phyloP scores from a whole-genome alignment of 2,329 filamentous ascomycete genomes.

The Penicillium sp. region DNA sequence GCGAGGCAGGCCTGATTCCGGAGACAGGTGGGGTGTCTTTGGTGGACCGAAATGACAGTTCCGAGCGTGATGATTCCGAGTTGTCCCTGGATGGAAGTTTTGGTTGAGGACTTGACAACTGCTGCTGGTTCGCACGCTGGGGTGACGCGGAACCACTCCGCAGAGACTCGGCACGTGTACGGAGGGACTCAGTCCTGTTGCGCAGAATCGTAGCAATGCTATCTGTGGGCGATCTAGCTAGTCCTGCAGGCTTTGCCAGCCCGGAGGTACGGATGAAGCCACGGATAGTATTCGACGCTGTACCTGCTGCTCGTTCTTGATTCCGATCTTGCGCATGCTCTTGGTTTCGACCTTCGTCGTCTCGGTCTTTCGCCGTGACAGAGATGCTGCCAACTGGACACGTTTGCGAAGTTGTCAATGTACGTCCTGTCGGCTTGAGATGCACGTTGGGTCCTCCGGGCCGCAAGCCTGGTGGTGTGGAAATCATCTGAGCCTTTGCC shows the following conservation, averaged over 20 bases:
- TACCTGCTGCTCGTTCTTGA: conserved; percentile 8
- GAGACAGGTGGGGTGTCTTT: conserved; percentile 4
- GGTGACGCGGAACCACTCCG: conserved; percentile 17
- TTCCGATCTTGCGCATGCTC: conserved; percentile 1
- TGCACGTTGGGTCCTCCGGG: conserved; percentile 24
- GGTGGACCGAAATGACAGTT: conserved; percentile 18
- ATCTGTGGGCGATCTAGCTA: conserved; percentile 29
- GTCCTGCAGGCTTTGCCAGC: conserved; percentile 27
- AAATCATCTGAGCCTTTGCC: conserved; percentile 25
- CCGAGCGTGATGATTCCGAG: conserved; percentile 23
- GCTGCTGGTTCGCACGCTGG: conserved; percentile 14
- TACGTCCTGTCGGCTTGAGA: conserved; percentile 24
- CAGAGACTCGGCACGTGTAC: conserved; percentile 22
- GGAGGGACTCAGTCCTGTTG: conserved; percentile 23
- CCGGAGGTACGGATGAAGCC: conserved; percentile 39
- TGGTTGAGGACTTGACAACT: conserved; percentile 11
- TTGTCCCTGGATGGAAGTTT: conserved; percentile 20
- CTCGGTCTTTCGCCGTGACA: conserved; percentile 13
- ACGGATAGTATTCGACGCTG: conserved; percentile 29
- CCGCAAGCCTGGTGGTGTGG: conserved; percentile 28
- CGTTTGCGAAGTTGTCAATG: conserved; percentile 21
- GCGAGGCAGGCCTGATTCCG: conserved; percentile 2
- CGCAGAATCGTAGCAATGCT: conserved; percentile 21
- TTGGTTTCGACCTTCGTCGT: conserved; percentile 2
- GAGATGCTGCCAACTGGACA: conserved; percentile 11